Evolutionary conservation across 345 rosid species (phyloP), one percentile per base, ranked within the genome.

Genomic region (Erodium maritimum): DNA sequence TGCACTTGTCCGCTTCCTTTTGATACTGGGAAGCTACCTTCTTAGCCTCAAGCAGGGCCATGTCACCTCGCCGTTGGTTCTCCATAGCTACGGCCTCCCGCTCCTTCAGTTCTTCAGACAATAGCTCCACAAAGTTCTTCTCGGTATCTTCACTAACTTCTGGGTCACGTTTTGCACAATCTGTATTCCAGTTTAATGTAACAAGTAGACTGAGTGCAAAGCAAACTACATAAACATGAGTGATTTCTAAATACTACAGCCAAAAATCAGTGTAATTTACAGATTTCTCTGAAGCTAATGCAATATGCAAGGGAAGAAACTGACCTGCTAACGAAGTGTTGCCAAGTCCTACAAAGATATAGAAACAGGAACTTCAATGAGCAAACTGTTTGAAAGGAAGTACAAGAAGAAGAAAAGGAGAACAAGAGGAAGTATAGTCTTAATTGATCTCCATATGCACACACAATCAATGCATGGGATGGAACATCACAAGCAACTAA

Each of bases 1-100:
- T 93, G 72, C 96, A 89, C 65, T 89, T 93, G 78, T 93, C 99
- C 17, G 96, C 99, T 74, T 93, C 99, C 68, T 93, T 89, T 57
- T 89, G 99, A 70, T 87, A 93, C 66, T 85, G 91, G 3, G 99
- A 93, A 17, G 91, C 67, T 58, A 85, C 53, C 76, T 93, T 93
- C 88, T 93, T 93, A 17, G 99, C 99, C 84, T 93, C 99, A 0
- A 93, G 83, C 58, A 93, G 68, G 57, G 85, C 84, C 57, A 72
- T 78, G 79, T 85, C 86, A 5, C 88, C 94, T 10, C 77, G 85
- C 65, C 61, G 79, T 60, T 89, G 96, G 69, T 70, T 85, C 73
- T 89, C 95, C 69, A 80, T 63, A 1, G 90, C 82, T 73, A 79
- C 97, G 50, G 84, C 73, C 71, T 93, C 99, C 17, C 90, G 80